Percentiles rank a stretch among this genome's conserved stretches.
phyloP scores from a whole-genome alignment of 2,329 filamentous ascomycete genomes.

The Verticillium dahliae region DNA sequence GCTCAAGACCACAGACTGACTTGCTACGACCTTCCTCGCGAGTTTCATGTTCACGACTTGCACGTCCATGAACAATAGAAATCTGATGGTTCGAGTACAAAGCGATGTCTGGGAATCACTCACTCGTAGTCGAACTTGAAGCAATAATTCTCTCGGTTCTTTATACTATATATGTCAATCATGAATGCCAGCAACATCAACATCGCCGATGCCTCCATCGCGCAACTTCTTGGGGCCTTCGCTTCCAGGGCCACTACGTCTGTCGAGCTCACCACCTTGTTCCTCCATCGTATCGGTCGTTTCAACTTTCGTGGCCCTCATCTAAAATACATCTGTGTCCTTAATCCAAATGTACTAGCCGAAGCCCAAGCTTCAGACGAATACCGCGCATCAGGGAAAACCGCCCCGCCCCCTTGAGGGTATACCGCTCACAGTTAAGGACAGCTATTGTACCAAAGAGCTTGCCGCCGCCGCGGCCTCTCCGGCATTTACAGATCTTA shows the following conservation, averaged over 20 bases:
- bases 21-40: not conserved
- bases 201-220: slow-evolving; percentile 18
- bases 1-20: not conserved
- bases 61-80: not conserved
- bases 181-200: slow-evolving; percentile 4
- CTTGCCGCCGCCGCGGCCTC: slow-evolving; percentile 49
- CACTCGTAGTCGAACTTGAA: too few relatives aligned
- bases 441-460: slow-evolving; percentile 46
- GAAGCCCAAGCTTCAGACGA: slow-evolving; percentile 21
- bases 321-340: slow-evolving; percentile 19
- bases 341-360: slow-evolving; percentile 18
- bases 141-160: too few relatives aligned
- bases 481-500: slow-evolving; percentile 42
- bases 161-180: not conserved
- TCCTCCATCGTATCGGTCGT: slow-evolving; percentile 17
- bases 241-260: slow-evolving; percentile 10
- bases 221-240: slow-evolving; percentile 16
- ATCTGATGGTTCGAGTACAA: not conserved
- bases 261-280: slow-evolving; percentile 19
- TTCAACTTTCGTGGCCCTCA: slow-evolving; percentile 17
- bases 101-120: not conserved
- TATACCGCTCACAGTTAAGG: slow-evolving; percentile 52
- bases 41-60: not conserved
- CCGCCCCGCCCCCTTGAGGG: slow-evolving; percentile 35
- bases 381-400: slow-evolving; percentile 14